A percentile compares a stretch with the other conserved stretches of the same genome.
phyloP scores from a whole-genome alignment of 139 green algal species.

The Chlamydomonas schloesseri region DNA sequence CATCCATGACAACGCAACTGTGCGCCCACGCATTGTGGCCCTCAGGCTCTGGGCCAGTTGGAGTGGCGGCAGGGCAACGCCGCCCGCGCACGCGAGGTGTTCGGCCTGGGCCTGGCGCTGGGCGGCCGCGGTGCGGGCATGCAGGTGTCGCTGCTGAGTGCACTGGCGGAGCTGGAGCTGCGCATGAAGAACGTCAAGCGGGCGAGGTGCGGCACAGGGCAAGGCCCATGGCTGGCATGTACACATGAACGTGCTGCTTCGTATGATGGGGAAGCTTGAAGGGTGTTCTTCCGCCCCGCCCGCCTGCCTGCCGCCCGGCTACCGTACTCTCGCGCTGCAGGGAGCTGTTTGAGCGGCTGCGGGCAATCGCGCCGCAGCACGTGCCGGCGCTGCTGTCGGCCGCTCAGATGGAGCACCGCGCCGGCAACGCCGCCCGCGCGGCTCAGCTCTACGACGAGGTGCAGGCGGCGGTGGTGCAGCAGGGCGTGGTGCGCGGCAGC shows the following conservation, averaged over 20 bases:
- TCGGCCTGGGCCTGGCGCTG: conserved; percentile 32
- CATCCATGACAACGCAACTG: too few relatives aligned
- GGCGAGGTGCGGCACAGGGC: conserved; percentile 8
- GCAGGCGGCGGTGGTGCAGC: not conserved
- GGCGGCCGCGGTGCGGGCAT: conserved; percentile 31
- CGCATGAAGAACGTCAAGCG: not conserved
- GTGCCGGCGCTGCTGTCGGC: conserved; percentile 4
- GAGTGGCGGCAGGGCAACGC: conserved; percentile 70
- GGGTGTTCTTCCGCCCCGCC: too few relatives aligned
- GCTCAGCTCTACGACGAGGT: conserved; percentile 21
- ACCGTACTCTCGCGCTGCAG: not conserved
- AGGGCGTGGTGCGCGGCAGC: conserved; percentile 13
- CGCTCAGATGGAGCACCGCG: conserved; percentile 47
- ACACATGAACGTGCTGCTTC: too few relatives aligned
- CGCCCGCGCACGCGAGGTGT: conserved; percentile 57
- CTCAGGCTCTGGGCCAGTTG: conserved; percentile 52
- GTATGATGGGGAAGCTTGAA: too few relatives aligned
- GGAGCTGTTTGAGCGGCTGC: conserved; percentile 6
- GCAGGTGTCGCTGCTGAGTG: conserved; percentile 36
- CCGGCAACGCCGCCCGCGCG: conserved; percentile 41
- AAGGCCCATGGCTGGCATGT: too few relatives aligned
- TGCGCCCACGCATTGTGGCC: too few relatives aligned
- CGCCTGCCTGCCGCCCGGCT: too few relatives aligned
- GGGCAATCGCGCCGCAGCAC: not conserved
- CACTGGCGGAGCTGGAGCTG: conserved; percentile 51